phyloP scores from a whole-genome alignment of 129 eudicot species.

The Smallanthus sonchifolius region DNA sequence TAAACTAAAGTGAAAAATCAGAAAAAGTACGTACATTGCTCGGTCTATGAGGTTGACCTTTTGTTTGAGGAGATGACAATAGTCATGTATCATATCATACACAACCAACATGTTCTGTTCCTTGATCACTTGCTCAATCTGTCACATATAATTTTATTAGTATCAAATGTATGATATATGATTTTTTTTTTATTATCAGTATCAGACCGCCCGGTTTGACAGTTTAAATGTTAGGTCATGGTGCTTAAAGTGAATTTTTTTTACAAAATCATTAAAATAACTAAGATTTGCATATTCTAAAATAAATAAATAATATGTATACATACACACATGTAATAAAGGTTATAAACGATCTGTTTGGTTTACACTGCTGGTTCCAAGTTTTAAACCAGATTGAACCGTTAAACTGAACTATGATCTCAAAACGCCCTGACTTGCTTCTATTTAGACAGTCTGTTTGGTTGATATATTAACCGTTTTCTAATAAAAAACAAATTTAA shows the following conservation, averaged over 20 bases:
- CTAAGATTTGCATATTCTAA: too few relatives aligned
- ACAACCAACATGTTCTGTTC: slow-evolving; percentile 81
- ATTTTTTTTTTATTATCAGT: too few relatives aligned
- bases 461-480: background rate
- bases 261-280: too few relatives aligned
- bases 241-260: too few relatives aligned
- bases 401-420: background rate
- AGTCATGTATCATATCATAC: slow-evolving; percentile 54
- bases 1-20: background rate
- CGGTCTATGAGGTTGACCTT: slow-evolving; percentile 56
- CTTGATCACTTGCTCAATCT: slow-evolving; percentile 87
- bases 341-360: background rate
- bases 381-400: background rate
- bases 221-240: too few relatives aligned
- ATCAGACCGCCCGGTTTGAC: background rate
- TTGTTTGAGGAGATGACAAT: slow-evolving; percentile 51
- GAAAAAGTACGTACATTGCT: slow-evolving; percentile 43
- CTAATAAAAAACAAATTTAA: background rate
- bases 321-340: background rate
- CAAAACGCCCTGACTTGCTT: background rate
- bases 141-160: slow-evolving; percentile 4
- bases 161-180: background rate
- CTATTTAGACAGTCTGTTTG: background rate
- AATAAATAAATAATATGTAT: background rate
- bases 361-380: background rate